These are phyloP conservation scores for Ceriops zippeliana DNA, from an alignment of 345 rosid genomes.

Conservation along the genomic window DNA sequence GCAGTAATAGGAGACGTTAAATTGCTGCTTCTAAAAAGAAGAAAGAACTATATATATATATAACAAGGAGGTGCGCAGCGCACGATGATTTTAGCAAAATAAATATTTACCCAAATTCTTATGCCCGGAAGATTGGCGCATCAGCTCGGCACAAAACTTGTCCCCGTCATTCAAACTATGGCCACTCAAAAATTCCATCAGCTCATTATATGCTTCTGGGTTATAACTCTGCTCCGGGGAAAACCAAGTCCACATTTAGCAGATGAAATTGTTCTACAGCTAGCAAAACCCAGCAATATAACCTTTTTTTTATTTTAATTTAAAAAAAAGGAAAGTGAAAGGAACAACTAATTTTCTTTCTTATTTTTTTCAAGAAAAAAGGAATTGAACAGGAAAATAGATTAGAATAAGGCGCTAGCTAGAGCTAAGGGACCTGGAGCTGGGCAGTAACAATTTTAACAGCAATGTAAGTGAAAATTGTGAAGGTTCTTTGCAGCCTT, in stretches of 20 bases:
- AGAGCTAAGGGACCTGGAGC: constrained; percentile 51
- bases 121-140: constrained; percentile 76
- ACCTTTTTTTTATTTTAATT: no score
- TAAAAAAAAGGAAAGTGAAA: no score
- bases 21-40: no score
- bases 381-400: neutral
- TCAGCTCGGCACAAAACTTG: constrained; percentile 60
- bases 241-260: neutral
- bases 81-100: no score
- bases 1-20: no score
- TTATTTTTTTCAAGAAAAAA: neutral
- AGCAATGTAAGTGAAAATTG: constrained; percentile 67
- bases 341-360: no score
- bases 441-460: constrained; percentile 74
- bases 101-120: constrained; percentile 52
- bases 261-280: constrained; percentile 2
- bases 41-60: no score
- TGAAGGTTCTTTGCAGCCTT: constrained; percentile 74
- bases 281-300: no score
- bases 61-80: neutral
- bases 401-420: no score
- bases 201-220: constrained; percentile 65
- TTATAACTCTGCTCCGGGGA: constrained; percentile 65
- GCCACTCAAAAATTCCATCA: constrained; percentile 51
- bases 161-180: constrained; percentile 79